Evolutionary conservation across 169 alveolate genomes (phyloP).

Genomic region (Plasmodium reichenowi): DNA sequence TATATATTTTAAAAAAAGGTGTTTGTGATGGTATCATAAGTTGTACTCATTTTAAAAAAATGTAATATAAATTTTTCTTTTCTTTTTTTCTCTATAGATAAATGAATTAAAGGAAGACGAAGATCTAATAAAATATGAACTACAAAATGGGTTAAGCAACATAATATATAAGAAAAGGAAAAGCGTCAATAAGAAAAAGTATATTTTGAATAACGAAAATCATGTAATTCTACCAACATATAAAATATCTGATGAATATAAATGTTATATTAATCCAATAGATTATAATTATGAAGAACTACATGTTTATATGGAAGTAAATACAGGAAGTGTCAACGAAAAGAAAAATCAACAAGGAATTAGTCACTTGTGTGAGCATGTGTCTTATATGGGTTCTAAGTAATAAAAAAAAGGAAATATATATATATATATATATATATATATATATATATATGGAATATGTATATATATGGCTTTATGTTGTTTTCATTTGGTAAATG

Average conservation of each 20-base stretch:
- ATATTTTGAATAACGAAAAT: conserved; percentile 55
- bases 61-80: no score
- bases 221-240: conserved; percentile 63
- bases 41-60: not conserved
- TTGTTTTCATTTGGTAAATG: no score
- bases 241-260: conserved; percentile 62
- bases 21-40: not conserved
- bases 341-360: conserved; percentile 88
- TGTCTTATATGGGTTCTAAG: conserved; percentile 91
- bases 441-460: not conserved
- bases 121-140: conserved; percentile 37
- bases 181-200: conserved; percentile 34
- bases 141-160: conserved; percentile 45
- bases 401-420: conserved; percentile 5
- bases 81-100: conserved; percentile 10
- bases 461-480: not conserved
- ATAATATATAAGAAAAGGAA: conserved; percentile 73
- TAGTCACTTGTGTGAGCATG: conserved; percentile 91
- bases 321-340: conserved; percentile 89
- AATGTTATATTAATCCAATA: conserved; percentile 30
- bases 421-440: not conserved
- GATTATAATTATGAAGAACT: conserved; percentile 76
- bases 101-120: conserved; percentile 63
- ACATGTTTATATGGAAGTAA: conserved; percentile 86
- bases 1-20: no score